Evolutionary conservation across 2,329 filamentous ascomycete genomes (phyloP).

Genomic region (Neophaeococcomyces mojaviensis): DNA sequence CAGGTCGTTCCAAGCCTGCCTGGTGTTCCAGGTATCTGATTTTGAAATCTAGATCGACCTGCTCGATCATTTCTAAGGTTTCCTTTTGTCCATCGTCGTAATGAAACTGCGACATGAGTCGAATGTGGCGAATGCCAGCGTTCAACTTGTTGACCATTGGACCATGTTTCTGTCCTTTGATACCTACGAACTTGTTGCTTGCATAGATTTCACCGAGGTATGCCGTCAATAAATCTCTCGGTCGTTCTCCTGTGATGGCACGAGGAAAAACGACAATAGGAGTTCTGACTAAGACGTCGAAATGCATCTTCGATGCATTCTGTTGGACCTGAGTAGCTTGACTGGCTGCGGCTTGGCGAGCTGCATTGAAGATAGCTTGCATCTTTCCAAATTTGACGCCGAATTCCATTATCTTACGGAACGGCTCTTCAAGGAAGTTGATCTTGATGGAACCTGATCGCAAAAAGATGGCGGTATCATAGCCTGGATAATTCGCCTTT

Average conservation of each 20-base stretch:
- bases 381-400: constrained; percentile 98
- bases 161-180: constrained; percentile 68
- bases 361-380: constrained; percentile 98
- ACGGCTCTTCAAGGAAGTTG: constrained; percentile 94
- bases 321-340: constrained; percentile 92
- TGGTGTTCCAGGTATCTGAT: constrained; percentile 87
- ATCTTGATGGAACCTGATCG: constrained; percentile 92
- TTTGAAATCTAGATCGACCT: constrained; percentile 88
- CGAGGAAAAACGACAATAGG: constrained; percentile 94
- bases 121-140: constrained; percentile 84
- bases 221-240: constrained; percentile 78
- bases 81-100: constrained; percentile 66
- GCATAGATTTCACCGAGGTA: constrained; percentile 97
- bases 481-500: constrained; percentile 76
- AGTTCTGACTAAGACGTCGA: constrained; percentile 86
- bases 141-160: constrained; percentile 82
- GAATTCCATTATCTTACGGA: constrained; percentile 96
- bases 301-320: constrained; percentile 81
- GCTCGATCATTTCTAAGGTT: constrained; percentile 92
- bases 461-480: constrained; percentile 84
- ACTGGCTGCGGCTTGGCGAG: constrained; percentile 84
- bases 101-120: constrained; percentile 81
- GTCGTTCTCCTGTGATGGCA: constrained; percentile 60
- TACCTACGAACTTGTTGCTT: constrained; percentile 79
- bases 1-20: constrained; percentile 67